Percentiles rank a stretch among this genome's conserved stretches.
Conservation (phyloP, 306 rosid species). For the Rosa lucieae region DNA sequence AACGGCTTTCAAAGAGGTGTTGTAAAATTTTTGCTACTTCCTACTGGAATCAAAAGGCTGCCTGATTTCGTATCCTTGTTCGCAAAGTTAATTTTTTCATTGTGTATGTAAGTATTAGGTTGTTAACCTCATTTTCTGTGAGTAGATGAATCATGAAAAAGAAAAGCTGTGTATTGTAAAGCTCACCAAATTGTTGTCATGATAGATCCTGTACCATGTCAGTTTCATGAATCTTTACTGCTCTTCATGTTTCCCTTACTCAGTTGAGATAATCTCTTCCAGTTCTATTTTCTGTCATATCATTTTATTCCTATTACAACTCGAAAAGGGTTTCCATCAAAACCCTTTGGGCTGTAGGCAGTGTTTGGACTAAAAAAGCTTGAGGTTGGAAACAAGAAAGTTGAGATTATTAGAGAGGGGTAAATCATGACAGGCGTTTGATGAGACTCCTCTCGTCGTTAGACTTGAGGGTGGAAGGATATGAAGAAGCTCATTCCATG, state of each 20-base stretch:
- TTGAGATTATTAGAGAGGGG: neutral
- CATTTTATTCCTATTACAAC: neutral
- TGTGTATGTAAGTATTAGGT: constrained; percentile 35
- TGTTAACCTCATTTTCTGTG: constrained; percentile 11
- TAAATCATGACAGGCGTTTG: no score
- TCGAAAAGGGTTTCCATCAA: neutral
- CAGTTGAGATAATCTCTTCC: neutral
- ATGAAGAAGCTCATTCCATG: no score
- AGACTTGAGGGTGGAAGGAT: no score
- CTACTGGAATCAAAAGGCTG: constrained; percentile 22
- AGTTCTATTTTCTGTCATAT: neutral
- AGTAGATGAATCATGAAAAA: constrained; percentile 9
- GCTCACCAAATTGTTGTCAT: neutral
- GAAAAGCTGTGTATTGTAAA: constrained; percentile 4
- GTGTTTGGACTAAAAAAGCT: neutral
- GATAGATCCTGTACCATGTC: neutral
- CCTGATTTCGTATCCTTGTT: constrained; percentile 31
- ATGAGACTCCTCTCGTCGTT: no score
- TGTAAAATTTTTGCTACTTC: constrained; percentile 45
- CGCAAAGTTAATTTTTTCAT: constrained; percentile 18
- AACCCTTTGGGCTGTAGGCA: neutral
- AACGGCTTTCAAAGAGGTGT: constrained; percentile 24
- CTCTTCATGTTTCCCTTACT: neutral
- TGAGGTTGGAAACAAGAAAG: neutral
- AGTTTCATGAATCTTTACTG: neutral